A percentile compares a stretch with the other conserved stretches of the same genome.
These are phyloP conservation scores for Bipolaris bicolor DNA, from an alignment of 2,329 filamentous ascomycete genomes.

Conservation along the genomic window DNA sequence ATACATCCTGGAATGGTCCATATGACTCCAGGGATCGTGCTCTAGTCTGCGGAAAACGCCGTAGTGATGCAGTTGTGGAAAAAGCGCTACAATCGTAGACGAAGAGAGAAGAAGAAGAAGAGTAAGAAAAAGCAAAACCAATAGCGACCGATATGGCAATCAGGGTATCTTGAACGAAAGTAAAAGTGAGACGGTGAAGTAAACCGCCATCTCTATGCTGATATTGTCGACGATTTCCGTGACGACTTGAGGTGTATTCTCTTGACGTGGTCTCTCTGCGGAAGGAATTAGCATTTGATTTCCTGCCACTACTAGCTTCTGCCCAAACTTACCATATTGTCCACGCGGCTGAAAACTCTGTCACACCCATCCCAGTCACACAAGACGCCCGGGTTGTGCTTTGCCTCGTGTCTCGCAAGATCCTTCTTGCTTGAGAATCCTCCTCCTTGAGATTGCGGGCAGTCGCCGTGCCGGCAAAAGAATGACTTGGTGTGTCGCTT, in stretches of 20 bases:
- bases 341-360: conserved; percentile 65
- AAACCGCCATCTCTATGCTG: conserved; percentile 12
- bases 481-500: conserved; percentile 67
- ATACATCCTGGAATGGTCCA: conserved; percentile 17
- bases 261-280: conserved; percentile 50
- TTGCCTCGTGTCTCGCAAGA: conserved; percentile 65
- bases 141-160: conserved; percentile 19
- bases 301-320: too few species aligned
- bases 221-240: conserved; percentile 32
- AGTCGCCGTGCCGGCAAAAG: conserved; percentile 65
- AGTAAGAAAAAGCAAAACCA: neutral
- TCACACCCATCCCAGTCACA: conserved; percentile 65
- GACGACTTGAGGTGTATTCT: conserved; percentile 49
- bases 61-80: conserved; percentile 23
- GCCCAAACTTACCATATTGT: conserved; percentile 61
- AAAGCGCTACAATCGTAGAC: conserved; percentile 9
- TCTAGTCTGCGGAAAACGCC: conserved; percentile 29
- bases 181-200: conserved; percentile 16
- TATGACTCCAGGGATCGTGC: conserved; percentile 20
- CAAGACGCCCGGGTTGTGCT: conserved; percentile 65
- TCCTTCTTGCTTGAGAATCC: conserved; percentile 70
- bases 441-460: conserved; percentile 61
- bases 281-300: conserved; percentile 23
- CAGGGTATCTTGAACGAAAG: conserved; percentile 41
- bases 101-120: neutral